Evolutionary conservation across 345 rosid species (phyloP), one percentile per base, ranked within the genome.

Genomic region (Ailanthus altissimus): DNA sequence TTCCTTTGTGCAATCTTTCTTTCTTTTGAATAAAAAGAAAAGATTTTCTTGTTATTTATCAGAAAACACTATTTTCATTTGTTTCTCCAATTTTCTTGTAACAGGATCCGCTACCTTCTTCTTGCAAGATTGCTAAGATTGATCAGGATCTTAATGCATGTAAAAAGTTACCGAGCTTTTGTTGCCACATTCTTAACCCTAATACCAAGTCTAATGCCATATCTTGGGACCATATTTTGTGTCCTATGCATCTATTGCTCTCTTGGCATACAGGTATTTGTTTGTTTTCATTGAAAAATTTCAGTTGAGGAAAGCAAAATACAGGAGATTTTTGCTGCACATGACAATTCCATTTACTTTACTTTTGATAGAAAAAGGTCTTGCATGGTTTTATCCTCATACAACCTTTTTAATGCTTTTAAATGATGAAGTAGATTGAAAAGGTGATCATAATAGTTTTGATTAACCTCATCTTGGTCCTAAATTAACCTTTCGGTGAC

Each of bases 81-180:
- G 54, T 54, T 49, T 66, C 74, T 16, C 49, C 50, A 38, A 21
- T 47, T 70, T 79, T 79, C 56, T 81, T n/a, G 75, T 78, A 66
- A 59, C 90, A 96, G 99, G 99, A 96, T 96, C 60, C 98, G 99
- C 56, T 96, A 96, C 87, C 97, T 96, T 74, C 95, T 96, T 40
- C 90, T 96, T 74, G 99, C 97, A 61, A 88, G 99, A 92, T 68
- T 96, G 97, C 77, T 96, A 58, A 86, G 99, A 82, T 82, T 96
- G 87, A 91, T 93, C 72, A 91, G 99, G 84, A 81, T 96, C 75
- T 83, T 96, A 70, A 86, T 93, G 97, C 82, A 96, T 78, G 97
- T 96, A 64, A 79, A 72, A 56, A 84, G 82, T 32, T 96, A 91
- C 83, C 83, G 94, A 84, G 99, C 97, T 67, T 96, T 96, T 82